Evolutionary conservation across 176 grass and related monocot species (phyloP).

Genomic region (Alopecurus myosuroides): DNA sequence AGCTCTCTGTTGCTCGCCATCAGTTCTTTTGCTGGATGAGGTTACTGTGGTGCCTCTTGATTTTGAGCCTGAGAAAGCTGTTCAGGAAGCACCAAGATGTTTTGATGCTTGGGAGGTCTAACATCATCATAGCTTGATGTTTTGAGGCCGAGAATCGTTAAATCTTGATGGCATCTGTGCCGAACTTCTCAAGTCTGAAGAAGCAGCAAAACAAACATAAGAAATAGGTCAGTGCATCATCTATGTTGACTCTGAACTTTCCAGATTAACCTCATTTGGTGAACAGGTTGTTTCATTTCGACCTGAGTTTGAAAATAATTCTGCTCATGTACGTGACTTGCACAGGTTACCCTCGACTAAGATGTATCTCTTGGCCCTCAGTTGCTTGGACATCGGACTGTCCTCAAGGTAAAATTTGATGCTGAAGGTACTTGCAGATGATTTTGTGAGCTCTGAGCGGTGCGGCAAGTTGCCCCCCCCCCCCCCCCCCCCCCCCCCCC

Average conservation of each 20-base stretch:
- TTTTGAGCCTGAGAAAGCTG: constrained; percentile 89
- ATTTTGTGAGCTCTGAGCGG: background rate
- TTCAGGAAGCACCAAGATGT: constrained; percentile 83
- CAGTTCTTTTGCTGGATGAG: constrained; percentile 84
- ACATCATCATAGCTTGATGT: constrained; percentile 87
- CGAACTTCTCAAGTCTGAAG: constrained; percentile 83
- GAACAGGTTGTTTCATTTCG: background rate
- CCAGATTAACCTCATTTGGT: background rate
- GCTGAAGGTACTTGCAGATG: too few species aligned
- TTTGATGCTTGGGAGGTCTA: constrained; percentile 84
- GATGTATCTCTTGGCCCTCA: background rate
- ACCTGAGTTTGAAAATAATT: background rate
- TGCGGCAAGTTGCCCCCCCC: background rate
- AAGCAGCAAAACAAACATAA: constrained; percentile 86
- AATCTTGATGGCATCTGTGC: constrained; percentile 82
- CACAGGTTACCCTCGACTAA: background rate
- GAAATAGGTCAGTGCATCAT: constrained; percentile 63
- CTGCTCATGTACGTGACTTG: background rate
- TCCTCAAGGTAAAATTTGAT: too few species aligned
- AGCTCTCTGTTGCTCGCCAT: constrained; percentile 87
- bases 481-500: too few species aligned
- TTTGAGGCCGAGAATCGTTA: constrained; percentile 54
- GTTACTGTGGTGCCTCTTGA: constrained; percentile 91
- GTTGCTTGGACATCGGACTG: background rate
- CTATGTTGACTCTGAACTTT: background rate